Percentiles rank a stretch among this genome's conserved stretches.
Conservation (phyloP, 192 early-diverging fungal genomes). For the Coemansia sp. region DNA sequence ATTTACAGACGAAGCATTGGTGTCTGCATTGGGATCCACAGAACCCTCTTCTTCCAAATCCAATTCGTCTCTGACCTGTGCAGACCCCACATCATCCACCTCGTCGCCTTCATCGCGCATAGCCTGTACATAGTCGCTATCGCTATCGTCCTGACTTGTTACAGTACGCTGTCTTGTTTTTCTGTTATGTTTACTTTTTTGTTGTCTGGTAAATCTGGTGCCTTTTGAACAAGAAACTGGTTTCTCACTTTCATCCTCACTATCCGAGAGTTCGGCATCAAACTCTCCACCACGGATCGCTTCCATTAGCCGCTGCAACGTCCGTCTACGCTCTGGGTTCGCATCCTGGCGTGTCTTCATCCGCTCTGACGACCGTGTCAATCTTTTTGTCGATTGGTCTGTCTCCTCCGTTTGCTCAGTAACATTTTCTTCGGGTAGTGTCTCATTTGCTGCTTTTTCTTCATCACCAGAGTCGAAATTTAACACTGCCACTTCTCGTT, state of each 20-base stretch:
- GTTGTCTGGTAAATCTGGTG: constrained; percentile 1
- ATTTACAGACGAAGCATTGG: background rate
- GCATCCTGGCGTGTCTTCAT: constrained; percentile 42
- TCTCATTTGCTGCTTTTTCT: background rate
- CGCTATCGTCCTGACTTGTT: background rate
- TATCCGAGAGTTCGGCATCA: constrained; percentile 23
- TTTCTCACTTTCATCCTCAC: background rate
- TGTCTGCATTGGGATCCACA: background rate
- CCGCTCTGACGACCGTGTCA: constrained; percentile 14
- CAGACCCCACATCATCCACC: constrained; percentile 6
- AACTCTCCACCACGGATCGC: constrained; percentile 38
- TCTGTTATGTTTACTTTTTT: constrained; percentile 4
- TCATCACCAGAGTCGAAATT: constrained; percentile 10
- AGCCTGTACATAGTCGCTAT: constrained; percentile 35
- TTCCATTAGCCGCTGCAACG: constrained; percentile 35
- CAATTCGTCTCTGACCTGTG: background rate
- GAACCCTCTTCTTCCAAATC: background rate
- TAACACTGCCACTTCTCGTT: constrained; percentile 12
- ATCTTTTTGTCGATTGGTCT: background rate
- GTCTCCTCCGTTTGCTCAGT: background rate
- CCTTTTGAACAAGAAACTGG: background rate
- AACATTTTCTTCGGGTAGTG: background rate
- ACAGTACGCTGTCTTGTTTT: background rate
- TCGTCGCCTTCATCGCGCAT: constrained; percentile 13
- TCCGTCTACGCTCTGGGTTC: constrained; percentile 25